Evolutionary conservation across 192 early-diverging fungal species (phyloP).

Genomic region (Umbelopsis vinacea): DNA sequence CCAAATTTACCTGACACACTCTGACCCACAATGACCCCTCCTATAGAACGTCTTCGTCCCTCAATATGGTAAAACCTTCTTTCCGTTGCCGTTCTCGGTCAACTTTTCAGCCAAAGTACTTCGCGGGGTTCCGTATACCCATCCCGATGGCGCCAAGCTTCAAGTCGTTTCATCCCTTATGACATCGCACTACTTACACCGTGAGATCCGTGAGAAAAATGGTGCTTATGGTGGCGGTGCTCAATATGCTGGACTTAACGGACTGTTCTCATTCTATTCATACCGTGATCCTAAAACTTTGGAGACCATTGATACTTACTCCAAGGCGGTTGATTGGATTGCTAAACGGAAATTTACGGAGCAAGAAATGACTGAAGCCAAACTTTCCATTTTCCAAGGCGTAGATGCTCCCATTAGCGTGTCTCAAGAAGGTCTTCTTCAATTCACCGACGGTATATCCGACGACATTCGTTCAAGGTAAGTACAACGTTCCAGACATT

Average conservation of each 20-base stretch:
- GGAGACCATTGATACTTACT: constrained; percentile 76
- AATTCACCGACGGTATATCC: constrained; percentile 76
- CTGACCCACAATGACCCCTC: background rate
- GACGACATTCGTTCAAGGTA: constrained; percentile 86
- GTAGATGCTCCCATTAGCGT: constrained; percentile 86
- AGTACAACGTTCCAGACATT: constrained; percentile 11
- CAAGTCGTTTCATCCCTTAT: constrained; percentile 83
- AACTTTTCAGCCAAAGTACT: constrained; percentile 81
- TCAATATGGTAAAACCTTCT: constrained; percentile 68
- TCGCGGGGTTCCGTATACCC: constrained; percentile 83
- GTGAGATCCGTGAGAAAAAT: constrained; percentile 95
- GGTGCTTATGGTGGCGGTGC: constrained; percentile 97
- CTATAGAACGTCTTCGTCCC: constrained; percentile 50
- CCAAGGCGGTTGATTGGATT: constrained; percentile 70
- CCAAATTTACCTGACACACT: background rate
- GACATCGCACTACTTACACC: constrained; percentile 89
- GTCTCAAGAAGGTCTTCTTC: constrained; percentile 82
- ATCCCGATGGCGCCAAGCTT: constrained; percentile 77
- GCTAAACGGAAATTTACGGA: constrained; percentile 51
- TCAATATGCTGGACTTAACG: constrained; percentile 69
- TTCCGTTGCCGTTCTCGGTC: constrained; percentile 83
- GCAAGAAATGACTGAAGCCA: constrained; percentile 87
- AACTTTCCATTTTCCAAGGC: constrained; percentile 85
- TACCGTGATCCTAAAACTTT: constrained; percentile 89
- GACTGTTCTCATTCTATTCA: constrained; percentile 86